A percentile compares a stretch with the other conserved stretches of the same genome.
Conservation (phyloP, 129 eudicot genomes). For the Solidago caesia region DNA sequence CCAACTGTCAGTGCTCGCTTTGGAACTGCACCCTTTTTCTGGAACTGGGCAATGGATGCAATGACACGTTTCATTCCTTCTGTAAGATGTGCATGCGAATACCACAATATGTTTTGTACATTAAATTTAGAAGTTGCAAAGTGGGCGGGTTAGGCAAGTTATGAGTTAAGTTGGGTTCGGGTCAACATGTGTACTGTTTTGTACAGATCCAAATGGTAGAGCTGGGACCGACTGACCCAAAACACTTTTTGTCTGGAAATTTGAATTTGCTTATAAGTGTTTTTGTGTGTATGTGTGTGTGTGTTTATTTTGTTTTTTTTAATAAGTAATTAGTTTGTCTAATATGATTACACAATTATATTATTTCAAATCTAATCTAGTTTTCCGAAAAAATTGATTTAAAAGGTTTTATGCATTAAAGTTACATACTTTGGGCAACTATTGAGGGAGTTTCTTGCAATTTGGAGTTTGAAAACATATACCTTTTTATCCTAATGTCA, state of each 20-base stretch:
- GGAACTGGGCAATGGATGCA: constrained; percentile 98
- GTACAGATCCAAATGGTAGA: background rate
- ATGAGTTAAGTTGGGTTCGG: background rate
- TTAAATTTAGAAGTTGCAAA: background rate
- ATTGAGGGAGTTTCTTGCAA: constrained; percentile 4
- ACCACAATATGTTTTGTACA: background rate
- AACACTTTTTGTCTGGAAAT: background rate
- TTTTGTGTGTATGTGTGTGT: too few relatives aligned
- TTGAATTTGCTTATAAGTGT: too few relatives aligned
- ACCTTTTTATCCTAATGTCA: background rate
- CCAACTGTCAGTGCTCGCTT: constrained; percentile 99
- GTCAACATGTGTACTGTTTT: background rate
- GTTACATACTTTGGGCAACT: background rate
- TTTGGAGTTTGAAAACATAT: constrained; percentile 12
- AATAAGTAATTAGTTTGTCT: background rate
- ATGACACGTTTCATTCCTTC: constrained; percentile 69
- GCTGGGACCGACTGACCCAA: background rate
- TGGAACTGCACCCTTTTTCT: constrained; percentile 93
- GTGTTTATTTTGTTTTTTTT: too few relatives aligned
- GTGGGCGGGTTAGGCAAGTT: constrained; percentile 14
- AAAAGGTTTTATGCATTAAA: background rate
- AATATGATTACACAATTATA: background rate
- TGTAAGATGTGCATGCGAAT: constrained; percentile 39
- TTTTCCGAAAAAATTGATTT: background rate
- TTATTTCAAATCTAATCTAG: background rate